Base-by-base conservation (phyloP, 768 basidiomycete species). In the Agrocybe pediades region DNA sequence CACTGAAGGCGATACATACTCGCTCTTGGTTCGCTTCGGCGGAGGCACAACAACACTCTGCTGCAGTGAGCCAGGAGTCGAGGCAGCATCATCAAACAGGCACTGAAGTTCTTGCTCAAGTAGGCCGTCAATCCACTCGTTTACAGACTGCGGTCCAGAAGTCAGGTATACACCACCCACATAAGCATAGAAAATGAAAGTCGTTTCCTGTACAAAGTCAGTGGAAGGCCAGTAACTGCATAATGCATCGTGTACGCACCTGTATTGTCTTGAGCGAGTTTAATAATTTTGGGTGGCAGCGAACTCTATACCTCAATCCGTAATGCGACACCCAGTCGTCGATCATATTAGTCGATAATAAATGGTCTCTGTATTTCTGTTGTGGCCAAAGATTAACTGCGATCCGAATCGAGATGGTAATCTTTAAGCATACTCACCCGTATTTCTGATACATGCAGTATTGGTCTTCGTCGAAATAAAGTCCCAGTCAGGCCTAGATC, bases 81-180 rank as follows among this genome's bases (percentile, higher is more conserved):
- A 46, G 46, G 36, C 41, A 53, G 42, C 30, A 36, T 45, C 52
- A 21, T 30, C 51, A 42, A 51, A 29, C 45, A 62, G 51, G 44
- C 58, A 44, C 49, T 61, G 57, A 55, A 58, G 51, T 59, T 65
- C 65, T 62, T 64, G 63, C 51, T 66, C 63, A 69, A 74, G 57
- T 68, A 77, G 56, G 56, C 66, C 64, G 41, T 70, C 74, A 61
- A 88, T 76, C 88, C 88, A 90, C 53, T 74, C 67, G 61, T 78
- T 76, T 54, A 86, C 78, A 29, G 66, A 68, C 16, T 70, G 65
- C 56, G 80, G 68, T 39, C 87, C 87, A 59, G 72, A 75, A 53
- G 84, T 79, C 56, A 70, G 62, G 62, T 77, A 87, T 23, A 87
- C 75, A 33, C 81, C 88, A 41, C 85, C 88, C 27, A 86, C 76